Conservation (phyloP, 345 rosid genomes). For the Gossypium longicalyx region DNA sequence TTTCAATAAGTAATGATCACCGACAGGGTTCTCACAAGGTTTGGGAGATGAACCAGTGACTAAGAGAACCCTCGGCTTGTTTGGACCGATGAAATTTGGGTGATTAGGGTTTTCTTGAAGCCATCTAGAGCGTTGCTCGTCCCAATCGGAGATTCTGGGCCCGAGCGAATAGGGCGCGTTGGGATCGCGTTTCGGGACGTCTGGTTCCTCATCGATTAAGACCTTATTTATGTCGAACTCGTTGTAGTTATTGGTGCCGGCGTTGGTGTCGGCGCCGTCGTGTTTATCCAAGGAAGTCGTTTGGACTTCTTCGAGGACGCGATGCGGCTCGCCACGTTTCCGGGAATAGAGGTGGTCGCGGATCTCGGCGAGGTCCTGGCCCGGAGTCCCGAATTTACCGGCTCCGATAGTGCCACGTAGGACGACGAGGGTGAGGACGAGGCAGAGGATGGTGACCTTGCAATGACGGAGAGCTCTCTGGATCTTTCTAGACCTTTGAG, state of each 20-base stretch:
- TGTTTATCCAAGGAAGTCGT: not conserved
- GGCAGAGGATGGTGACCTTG: conserved; percentile 5
- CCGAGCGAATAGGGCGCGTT: not conserved
- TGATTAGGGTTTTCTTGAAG: not conserved
- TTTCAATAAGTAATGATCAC: not conserved
- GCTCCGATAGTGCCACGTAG: not conserved
- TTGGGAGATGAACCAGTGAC: conserved; percentile 5
- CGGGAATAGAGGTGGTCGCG: not conserved
- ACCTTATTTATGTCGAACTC: not conserved
- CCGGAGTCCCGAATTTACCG: conserved; percentile 1
- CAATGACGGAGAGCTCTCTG: not conserved
- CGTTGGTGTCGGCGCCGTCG: not conserved
- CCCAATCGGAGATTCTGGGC: not conserved
- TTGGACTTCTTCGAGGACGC: not conserved
- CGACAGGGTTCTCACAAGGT: conserved; percentile 3
- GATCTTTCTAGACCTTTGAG: not conserved
- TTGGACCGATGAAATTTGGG: conserved; percentile 1
- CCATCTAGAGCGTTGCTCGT: conserved; percentile 7
- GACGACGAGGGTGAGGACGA: conserved; percentile 2
- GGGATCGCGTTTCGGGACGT: not conserved
- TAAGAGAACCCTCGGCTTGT: not conserved
- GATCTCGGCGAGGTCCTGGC: not conserved
- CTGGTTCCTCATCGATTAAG: not conserved
- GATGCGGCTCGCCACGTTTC: not conserved
- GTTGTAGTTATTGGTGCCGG: not conserved